Conservation (phyloP, 768 basidiomycete species). For the Goffeauzyma gilvescens region DNA sequence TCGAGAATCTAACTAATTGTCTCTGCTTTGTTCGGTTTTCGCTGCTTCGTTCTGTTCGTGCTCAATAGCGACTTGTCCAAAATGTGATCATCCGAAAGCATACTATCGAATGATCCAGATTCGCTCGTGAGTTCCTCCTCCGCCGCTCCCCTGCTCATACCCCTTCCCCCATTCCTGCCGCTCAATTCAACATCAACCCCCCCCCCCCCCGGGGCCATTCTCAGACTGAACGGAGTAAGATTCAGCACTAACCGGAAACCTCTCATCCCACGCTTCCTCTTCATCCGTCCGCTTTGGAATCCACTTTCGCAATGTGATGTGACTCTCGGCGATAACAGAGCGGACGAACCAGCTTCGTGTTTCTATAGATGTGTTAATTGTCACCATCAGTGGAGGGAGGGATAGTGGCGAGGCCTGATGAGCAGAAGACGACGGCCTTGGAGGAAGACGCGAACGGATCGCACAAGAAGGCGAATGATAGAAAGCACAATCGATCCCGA, state of each 20-base stretch:
- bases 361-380: slow-evolving; percentile 23
- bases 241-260: background rate
- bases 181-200: background rate
- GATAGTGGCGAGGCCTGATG: too few relatives aligned
- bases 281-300: background rate
- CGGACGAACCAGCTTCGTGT: background rate
- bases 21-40: slow-evolving; percentile 23
- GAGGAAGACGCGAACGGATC: too few relatives aligned
- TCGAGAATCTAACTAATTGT: background rate
- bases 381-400: slow-evolving; percentile 30
- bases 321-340: background rate
- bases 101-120: slow-evolving; percentile 96
- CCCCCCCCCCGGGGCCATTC: too few relatives aligned
- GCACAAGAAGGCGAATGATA: too few relatives aligned
- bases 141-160: background rate
- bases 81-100: slow-evolving; percentile 68
- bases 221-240: background rate
- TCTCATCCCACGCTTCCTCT: background rate
- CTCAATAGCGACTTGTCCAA: slow-evolving; percentile 42
- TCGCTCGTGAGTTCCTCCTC: slow-evolving; percentile 40
- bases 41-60: too few relatives aligned
- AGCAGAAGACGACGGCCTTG: too few relatives aligned
- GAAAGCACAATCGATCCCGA: too few relatives aligned
- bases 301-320: background rate
- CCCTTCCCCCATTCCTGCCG: background rate